A percentile compares a stretch with the other conserved stretches of the same genome.
phyloP scores from a whole-genome alignment of 164 flowering plant species.

The Piper betle region DNA sequence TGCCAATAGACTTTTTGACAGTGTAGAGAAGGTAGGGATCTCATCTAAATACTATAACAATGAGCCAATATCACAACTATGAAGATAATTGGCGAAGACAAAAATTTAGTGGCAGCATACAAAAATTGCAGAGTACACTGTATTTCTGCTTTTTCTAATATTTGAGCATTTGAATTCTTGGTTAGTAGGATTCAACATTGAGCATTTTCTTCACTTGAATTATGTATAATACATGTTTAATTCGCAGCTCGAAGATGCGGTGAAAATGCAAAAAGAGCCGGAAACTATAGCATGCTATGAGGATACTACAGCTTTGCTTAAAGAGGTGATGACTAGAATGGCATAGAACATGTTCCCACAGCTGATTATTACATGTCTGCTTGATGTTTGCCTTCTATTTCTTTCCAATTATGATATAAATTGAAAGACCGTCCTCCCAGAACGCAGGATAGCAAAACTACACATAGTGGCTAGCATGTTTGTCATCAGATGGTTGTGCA shows the following conservation, averaged over 20 bases:
- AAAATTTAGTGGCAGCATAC: too few relatives aligned
- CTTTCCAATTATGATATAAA: neutral
- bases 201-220: neutral
- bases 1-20: constrained; percentile 72
- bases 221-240: neutral
- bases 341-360: constrained; percentile 18
- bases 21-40: constrained; percentile 51
- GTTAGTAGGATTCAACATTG: too few relatives aligned
- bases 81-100: neutral
- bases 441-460: too few relatives aligned
- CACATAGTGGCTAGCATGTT: too few relatives aligned
- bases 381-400: neutral
- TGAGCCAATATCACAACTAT: neutral
- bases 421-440: too few relatives aligned
- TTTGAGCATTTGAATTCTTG: too few relatives aligned
- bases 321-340: constrained; percentile 60
- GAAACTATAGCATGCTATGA: constrained; percentile 36
- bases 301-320: constrained; percentile 43
- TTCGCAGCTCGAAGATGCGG: constrained; percentile 66
- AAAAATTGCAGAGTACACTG: too few relatives aligned
- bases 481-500: too few relatives aligned
- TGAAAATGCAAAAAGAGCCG: constrained; percentile 25
- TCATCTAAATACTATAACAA: too few relatives aligned
- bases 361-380: neutral
- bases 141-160: too few relatives aligned